These are phyloP conservation scores for Penicillium soppii DNA, from an alignment of 495 filamentous ascomycete genomes.

Conservation along the genomic window DNA sequence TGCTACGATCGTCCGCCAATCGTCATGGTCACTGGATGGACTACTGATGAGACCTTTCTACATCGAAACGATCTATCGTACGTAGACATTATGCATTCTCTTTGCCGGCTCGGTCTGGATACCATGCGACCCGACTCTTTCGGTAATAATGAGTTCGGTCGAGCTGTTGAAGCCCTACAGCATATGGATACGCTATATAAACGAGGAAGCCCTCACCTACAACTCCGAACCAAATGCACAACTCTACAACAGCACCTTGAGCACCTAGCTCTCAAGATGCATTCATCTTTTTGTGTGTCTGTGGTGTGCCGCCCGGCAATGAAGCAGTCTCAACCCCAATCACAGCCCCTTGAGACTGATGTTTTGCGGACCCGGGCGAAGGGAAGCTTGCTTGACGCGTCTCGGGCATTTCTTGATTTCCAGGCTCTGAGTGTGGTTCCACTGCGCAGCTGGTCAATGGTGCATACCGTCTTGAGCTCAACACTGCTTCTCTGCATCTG, in stretches of 20 bases:
- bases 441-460: constrained; percentile 38
- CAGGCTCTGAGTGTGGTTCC: constrained; percentile 35
- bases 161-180: constrained; percentile 20
- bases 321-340: constrained; percentile 12
- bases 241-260: constrained; percentile 36
- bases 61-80: constrained; percentile 23
- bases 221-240: constrained; percentile 20
- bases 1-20: constrained; percentile 38
- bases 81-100: constrained; percentile 28
- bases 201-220: constrained; percentile 22
- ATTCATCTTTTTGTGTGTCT: constrained; percentile 31
- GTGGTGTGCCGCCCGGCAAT: constrained; percentile 37
- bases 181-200: constrained; percentile 23
- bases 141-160: constrained; percentile 6
- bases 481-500: constrained; percentile 39
- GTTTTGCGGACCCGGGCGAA: constrained; percentile 27
- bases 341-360: constrained; percentile 6
- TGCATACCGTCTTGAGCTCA: constrained; percentile 37
- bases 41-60: constrained; percentile 4
- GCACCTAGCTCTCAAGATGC: constrained; percentile 36
- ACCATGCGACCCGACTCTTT: constrained; percentile 17
- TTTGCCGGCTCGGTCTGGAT: constrained; percentile 28
- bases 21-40: constrained; percentile 27
- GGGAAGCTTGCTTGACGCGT: constrained; percentile 30
- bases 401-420: constrained; percentile 35